phyloP scores from a whole-genome alignment of 306 rosid genomes.

The Malus asiatica region DNA sequence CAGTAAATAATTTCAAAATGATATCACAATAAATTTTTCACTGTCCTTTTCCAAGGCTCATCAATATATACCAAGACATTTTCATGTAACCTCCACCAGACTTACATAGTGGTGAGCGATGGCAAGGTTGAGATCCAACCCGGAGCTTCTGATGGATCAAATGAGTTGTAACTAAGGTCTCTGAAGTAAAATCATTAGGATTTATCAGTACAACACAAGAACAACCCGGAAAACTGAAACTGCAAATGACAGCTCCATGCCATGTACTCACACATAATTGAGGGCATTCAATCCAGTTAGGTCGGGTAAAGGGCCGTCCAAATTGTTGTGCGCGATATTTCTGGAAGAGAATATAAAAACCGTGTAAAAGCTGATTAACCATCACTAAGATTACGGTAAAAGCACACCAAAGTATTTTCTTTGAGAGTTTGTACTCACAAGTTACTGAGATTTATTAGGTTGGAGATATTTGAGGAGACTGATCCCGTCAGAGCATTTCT shows the following conservation, averaged over 20 bases:
- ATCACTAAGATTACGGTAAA: not conserved
- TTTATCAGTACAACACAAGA: constrained; percentile 12
- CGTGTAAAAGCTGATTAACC: not conserved
- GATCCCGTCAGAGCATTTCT: constrained; percentile 61
- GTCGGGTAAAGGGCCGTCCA: constrained; percentile 69
- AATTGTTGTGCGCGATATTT: constrained; percentile 56
- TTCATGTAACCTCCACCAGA: constrained; percentile 1
- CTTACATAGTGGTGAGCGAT: constrained; percentile 85
- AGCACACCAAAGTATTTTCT: not conserved
- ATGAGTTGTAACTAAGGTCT: constrained; percentile 85
- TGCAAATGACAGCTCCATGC: constrained; percentile 5
- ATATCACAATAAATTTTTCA: not conserved
- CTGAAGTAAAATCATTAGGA: constrained; percentile 28
- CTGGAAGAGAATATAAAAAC: constrained; percentile 37
- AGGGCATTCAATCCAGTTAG: constrained; percentile 55
- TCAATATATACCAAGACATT: not conserved
- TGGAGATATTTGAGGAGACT: constrained; percentile 63
- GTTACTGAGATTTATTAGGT: constrained; percentile 55
- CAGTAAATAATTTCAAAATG: not conserved
- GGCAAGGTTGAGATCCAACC: constrained; percentile 57
- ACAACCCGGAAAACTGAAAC: not conserved
- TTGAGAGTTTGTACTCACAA: constrained; percentile 45
- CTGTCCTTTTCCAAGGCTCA: not conserved
- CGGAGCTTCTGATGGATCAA: constrained; percentile 64
- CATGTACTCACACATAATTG: constrained; percentile 65